phyloP scores from a whole-genome alignment of 495 filamentous ascomycete genomes.

The Penicillium robsamsonii region DNA sequence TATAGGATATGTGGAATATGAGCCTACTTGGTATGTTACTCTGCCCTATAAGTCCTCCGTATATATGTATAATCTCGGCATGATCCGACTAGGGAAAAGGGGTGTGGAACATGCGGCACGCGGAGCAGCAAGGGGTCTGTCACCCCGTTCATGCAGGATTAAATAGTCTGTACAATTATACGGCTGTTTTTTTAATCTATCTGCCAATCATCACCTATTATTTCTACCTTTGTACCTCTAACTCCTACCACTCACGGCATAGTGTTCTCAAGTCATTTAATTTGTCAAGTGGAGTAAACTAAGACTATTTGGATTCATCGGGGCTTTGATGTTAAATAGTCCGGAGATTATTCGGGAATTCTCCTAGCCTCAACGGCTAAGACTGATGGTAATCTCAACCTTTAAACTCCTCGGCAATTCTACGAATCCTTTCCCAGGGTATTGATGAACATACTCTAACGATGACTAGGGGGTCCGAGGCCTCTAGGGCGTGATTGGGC shows the following conservation, averaged over 20 bases:
- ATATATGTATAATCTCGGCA: conserved; percentile 2
- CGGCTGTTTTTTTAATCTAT: background rate
- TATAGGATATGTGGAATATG: background rate
- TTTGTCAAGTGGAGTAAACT: background rate
- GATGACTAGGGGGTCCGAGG: background rate
- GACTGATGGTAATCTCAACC: background rate
- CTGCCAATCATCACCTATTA: conserved; percentile 3
- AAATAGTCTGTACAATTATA: conserved; percentile 10
- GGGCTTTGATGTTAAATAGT: too few relatives aligned
- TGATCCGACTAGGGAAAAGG: conserved; percentile 13
- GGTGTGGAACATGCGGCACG: conserved; percentile 43
- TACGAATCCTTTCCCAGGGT: background rate
- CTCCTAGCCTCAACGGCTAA: conserved; percentile 8
- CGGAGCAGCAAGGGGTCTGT: conserved; percentile 41
- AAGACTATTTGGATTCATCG: too few relatives aligned
- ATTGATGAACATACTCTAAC: background rate
- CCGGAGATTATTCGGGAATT: conserved; percentile 28
- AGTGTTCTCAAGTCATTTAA: background rate
- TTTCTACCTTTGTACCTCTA: background rate
- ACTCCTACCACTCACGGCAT: conserved; percentile 10
- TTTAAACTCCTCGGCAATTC: background rate
- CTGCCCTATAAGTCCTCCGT: background rate
- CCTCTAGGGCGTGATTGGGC: conserved; percentile 9
- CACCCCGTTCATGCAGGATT: conserved; percentile 35
- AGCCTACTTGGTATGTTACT: too few relatives aligned